phyloP scores from a whole-genome alignment of 2,329 filamentous ascomycete species.

The Fusarium neocosmosporiellum region DNA sequence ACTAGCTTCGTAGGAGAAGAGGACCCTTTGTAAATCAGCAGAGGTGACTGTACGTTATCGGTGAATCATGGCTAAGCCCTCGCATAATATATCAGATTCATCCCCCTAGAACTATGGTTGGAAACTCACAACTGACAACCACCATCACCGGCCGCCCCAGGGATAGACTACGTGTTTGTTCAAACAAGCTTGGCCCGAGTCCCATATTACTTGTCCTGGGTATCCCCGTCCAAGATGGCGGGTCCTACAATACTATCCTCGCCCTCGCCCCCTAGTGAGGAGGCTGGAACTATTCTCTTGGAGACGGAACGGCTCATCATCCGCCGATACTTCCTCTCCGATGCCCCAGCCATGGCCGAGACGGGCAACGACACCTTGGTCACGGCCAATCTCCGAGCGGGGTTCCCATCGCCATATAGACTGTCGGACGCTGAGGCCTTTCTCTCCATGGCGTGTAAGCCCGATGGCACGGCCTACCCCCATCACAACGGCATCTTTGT shows the following conservation, averaged over 20 bases:
- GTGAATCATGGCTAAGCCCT: background rate
- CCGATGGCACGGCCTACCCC: conserved; percentile 38
- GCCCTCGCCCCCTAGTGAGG: conserved; percentile 39
- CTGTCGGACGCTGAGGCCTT: conserved; percentile 52
- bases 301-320: conserved; percentile 52
- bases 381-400: conserved; percentile 53
- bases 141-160: background rate
- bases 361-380: conserved; percentile 55
- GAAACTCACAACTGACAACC: background rate
- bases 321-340: conserved; percentile 53
- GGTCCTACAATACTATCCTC: conserved; percentile 32
- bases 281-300: conserved; percentile 45
- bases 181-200: background rate
- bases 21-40: conserved; percentile 21
- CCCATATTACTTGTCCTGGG: background rate
- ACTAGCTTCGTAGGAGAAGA: conserved; percentile 5
- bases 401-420: conserved; percentile 60
- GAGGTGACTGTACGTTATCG: background rate
- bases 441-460: conserved; percentile 42
- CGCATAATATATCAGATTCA: background rate
- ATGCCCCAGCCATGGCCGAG: conserved; percentile 50
- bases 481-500: conserved; percentile 51
- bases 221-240: conserved; percentile 24
- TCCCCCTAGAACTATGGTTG: background rate
- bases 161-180: background rate